Percentiles rank a stretch among this genome's conserved stretches.
Conservation (phyloP, 2,329 filamentous ascomycete genomes). For the Dactylonectria estremocensis region DNA sequence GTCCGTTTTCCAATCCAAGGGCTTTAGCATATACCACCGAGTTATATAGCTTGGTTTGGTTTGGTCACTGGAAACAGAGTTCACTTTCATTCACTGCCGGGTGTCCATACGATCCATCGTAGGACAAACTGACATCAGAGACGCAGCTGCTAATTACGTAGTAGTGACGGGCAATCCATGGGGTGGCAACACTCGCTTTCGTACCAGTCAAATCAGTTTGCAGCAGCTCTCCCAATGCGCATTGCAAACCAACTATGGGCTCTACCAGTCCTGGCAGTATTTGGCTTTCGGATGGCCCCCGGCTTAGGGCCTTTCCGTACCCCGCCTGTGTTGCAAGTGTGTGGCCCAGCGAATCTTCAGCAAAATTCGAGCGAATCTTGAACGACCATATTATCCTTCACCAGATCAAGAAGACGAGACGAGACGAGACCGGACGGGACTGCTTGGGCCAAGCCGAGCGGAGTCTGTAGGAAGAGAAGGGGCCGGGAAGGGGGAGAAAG, state of each 20-base stretch:
- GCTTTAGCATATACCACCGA: conserved; percentile 6
- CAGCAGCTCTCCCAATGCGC: conserved; percentile 4
- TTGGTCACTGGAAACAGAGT: background rate
- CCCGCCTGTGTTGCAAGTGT: conserved; percentile 10
- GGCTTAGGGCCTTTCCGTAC: conserved; percentile 36
- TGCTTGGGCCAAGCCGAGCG: conserved; percentile 16
- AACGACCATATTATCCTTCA: conserved; percentile 18
- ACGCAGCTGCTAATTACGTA: background rate
- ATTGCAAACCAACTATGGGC: conserved; percentile 22
- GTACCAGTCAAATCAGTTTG: background rate
- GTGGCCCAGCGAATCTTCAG: conserved; percentile 38
- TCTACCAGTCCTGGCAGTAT: conserved; percentile 21
- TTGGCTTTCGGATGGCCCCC: conserved; percentile 26
- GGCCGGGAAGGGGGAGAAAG: too few species aligned
- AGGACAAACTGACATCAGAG: background rate
- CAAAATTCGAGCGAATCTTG: conserved; percentile 32
- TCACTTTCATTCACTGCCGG: background rate
- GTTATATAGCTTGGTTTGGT: conserved; percentile 22
- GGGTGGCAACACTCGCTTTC: background rate
- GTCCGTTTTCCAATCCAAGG: conserved; percentile 8
- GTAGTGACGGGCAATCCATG: too few species aligned
- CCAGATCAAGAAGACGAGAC: conserved; percentile 10
- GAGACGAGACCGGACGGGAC: conserved; percentile 13
- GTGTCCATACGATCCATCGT: background rate
- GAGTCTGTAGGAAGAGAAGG: background rate